Evolutionary conservation across 768 basidiomycete species (phyloP).

Genomic region (Gelatoporia subvermispora): DNA sequence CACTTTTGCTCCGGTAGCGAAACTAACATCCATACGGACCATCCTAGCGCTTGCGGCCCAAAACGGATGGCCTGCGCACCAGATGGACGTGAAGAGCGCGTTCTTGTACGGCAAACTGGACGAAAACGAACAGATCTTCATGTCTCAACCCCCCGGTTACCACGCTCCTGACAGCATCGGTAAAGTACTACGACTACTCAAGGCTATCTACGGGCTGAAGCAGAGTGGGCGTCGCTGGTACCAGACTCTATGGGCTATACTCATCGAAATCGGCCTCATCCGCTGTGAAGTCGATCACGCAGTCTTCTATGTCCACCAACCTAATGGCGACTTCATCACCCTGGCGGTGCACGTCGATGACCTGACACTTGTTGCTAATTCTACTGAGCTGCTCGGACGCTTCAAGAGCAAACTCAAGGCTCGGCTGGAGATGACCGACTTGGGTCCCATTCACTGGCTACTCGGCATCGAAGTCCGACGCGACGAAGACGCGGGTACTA

Average conservation of each 20-base stretch:
- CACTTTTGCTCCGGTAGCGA: too few relatives aligned
- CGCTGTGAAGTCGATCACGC: conserved; percentile 7
- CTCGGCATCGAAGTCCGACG: conserved; percentile 10
- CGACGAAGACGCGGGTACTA: conserved; percentile 4
- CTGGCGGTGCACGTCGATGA: too few relatives aligned
- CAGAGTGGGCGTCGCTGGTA: conserved; percentile 20
- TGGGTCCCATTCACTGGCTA: not conserved
- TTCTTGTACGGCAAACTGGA: too few relatives aligned
- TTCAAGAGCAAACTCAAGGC: not conserved
- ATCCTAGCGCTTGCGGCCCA: conserved; percentile 25
- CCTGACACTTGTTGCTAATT: not conserved
- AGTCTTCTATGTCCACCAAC: conserved; percentile 4
- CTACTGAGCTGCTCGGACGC: not conserved
- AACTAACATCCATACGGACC: conserved; percentile 21
- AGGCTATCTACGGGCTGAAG: too few relatives aligned
- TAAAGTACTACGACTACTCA: too few relatives aligned
- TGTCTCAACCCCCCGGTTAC: conserved; percentile 13
- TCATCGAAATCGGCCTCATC: conserved; percentile 6
- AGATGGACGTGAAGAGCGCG: conserved; percentile 30
- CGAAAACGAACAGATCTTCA: conserved; percentile 24
- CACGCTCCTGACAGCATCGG: not conserved
- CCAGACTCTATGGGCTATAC: conserved; percentile 1
- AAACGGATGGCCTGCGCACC: conserved; percentile 22
- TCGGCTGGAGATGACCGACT: too few relatives aligned
- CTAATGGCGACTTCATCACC: not conserved